phyloP scores from a whole-genome alignment of 371 early-diverging fungal genomes.

The Zychaea mexicana region DNA sequence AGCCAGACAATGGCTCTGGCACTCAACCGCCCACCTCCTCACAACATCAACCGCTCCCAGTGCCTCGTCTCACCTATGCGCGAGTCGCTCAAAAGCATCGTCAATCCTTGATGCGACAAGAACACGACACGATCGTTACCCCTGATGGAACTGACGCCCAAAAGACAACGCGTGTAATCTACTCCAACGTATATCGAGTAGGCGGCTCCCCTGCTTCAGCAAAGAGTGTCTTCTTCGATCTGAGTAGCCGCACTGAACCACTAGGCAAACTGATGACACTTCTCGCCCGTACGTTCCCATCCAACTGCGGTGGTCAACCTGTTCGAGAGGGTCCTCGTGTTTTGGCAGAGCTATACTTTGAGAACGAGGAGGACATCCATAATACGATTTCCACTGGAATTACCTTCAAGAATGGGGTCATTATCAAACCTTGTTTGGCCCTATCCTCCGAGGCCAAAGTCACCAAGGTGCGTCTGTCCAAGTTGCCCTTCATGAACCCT shows the following conservation, averaged over 20 bases:
- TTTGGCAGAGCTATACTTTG: slow-evolving; percentile 1
- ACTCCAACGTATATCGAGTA: slow-evolving; percentile 1
- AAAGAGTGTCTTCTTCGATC: neutral
- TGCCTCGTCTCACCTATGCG: neutral
- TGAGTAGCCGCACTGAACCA: slow-evolving; percentile 5
- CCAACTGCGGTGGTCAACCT: neutral
- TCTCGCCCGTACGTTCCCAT: neutral
- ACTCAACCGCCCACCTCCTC: too few relatives aligned
- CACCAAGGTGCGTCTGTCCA: neutral
- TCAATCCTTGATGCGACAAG: neutral
- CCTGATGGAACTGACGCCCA: neutral
- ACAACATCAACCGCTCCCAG: too few relatives aligned
- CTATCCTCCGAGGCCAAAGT: neutral
- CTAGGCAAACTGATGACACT: neutral
- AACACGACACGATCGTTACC: neutral
- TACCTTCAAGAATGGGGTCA: neutral
- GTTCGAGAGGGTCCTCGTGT: neutral
- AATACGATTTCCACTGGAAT: neutral
- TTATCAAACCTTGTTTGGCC: neutral
- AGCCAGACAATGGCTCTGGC: too few relatives aligned
- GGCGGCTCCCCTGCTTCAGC: slow-evolving; percentile 2
- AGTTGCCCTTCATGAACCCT: neutral
- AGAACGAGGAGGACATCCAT: neutral
- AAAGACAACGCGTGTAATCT: neutral
- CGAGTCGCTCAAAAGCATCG: neutral